Evolutionary conservation across 805 yeast species (phyloP).

Genomic region (Schwanniomyces polymorphus): DNA sequence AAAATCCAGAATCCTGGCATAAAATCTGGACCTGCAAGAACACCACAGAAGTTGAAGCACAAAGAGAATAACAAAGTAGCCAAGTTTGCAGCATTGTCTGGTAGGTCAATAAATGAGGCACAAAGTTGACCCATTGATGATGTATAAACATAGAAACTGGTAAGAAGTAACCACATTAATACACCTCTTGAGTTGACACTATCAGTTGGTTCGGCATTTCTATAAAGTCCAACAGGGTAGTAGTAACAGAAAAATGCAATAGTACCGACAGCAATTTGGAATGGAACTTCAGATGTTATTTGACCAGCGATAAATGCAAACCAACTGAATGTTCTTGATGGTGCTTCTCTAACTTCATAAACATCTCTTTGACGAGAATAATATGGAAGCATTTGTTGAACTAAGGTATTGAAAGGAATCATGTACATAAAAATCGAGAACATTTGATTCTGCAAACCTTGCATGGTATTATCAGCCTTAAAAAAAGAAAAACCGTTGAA

Average conservation of each 20-base stretch:
- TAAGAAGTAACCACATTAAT: conserved; percentile 34
- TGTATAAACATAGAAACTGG: conserved; percentile 24
- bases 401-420: conserved; percentile 38
- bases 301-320: conserved; percentile 39
- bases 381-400: conserved; percentile 43
- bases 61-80: conserved; percentile 27
- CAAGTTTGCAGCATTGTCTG: conserved; percentile 36
- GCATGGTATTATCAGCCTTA: conserved; percentile 59
- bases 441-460: conserved; percentile 66
- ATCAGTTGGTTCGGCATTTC: conserved; percentile 54
- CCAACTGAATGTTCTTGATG: conserved; percentile 47
- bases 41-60: conserved; percentile 40
- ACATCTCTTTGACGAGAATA: conserved; percentile 45
- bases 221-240: conserved; percentile 54
- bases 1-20: conserved; percentile 56
- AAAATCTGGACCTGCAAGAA: conserved; percentile 27
- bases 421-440: conserved; percentile 48
- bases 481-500: conserved; percentile 74
- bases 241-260: conserved; percentile 48
- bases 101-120: conserved; percentile 27
- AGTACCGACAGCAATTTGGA: conserved; percentile 46
- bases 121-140: conserved; percentile 29
- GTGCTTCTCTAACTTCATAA: conserved; percentile 48
- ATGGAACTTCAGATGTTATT: conserved; percentile 46
- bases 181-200: conserved; percentile 37